Base-by-base conservation (phyloP, 495 filamentous ascomycete species). In the Penicillium fimorum region DNA sequence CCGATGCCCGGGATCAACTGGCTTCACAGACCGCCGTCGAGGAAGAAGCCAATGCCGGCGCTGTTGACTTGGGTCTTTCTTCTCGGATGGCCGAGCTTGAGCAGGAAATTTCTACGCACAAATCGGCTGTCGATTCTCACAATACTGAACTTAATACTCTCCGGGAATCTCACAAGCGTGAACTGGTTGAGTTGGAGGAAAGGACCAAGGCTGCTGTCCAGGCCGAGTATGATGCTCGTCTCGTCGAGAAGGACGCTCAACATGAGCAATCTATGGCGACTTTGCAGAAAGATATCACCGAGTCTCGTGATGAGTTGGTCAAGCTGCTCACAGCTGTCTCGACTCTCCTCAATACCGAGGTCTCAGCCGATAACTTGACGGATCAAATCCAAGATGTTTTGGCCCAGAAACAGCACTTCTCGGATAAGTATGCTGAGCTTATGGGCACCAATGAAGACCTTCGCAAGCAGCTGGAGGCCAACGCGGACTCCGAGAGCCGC, bases 261-360 rank as follows among this genome's bases (percentile, higher is more conserved):
- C 84, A 92, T 61, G 78, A 86, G 20, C 74, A 80, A 55, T 76
- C 79, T 12, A 75, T 90, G 61, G 71, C 80, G 48, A 58, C 78
- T 13, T 75, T 96, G 41, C 80, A 91, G 65, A 75, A 77, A 32
- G 88, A 95, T 17, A 84, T 92, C 45, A 67, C 79, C 5, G 85
- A 87, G 57, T 87, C 88, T 33, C 84, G 87, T 47, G 79, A 86
- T 50, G 84, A 90, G 50, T 73, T 92, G 50, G 79, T 80, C 43
- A 84, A 83, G 53, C 72, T 92, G 22, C 70, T 86, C 30, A 62
- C 70, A 35, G 71, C 71, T 47, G 74, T 83, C 6, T 78, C 82
- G 3, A 51, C 62, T n/a, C 70, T 80, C 7, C 71, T 84, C 53
- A 73, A 78, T 25, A 74, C 79, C 2, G 78, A 82, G 61, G 70